These are phyloP conservation scores for Stagonosporopsis rhizophila DNA, from an alignment of 2,329 filamentous ascomycete species.

Conservation along the genomic window DNA sequence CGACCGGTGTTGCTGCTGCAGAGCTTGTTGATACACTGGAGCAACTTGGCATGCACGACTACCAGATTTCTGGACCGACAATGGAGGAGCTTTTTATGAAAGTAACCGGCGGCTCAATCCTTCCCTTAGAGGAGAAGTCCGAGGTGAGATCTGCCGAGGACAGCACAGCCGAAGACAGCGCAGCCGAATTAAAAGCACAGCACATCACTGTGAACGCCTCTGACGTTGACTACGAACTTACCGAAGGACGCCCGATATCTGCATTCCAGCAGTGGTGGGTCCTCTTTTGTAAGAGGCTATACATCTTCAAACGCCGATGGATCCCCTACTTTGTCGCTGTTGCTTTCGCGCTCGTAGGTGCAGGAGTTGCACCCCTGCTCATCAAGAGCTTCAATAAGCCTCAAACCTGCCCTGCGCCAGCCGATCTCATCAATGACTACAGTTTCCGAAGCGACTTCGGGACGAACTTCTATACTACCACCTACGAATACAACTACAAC, in stretches of 20 bases:
- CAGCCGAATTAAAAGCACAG: constrained; percentile 14
- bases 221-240: constrained; percentile 51
- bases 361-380: constrained; percentile 77
- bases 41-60: constrained; percentile 69
- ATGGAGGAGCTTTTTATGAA: constrained; percentile 91
- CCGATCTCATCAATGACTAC: constrained; percentile 27
- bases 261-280: constrained; percentile 73
- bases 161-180: constrained; percentile 27
- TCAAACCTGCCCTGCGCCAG: constrained; percentile 46
- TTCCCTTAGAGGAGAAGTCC: constrained; percentile 29
- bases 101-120: constrained; percentile 70
- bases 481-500: neutral
- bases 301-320: constrained; percentile 76
- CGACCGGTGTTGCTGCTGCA: constrained; percentile 72
- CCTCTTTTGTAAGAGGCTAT: constrained; percentile 76
- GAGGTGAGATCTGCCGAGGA: constrained; percentile 36
- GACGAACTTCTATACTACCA: neutral
- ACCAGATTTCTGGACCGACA: constrained; percentile 83
- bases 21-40: constrained; percentile 74
- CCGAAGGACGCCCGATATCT: constrained; percentile 72
- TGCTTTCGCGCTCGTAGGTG: constrained; percentile 77
- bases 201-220: constrained; percentile 2
- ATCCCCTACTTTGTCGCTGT: constrained; percentile 77
- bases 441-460: constrained; percentile 23
- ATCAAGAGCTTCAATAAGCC: constrained; percentile 63